phyloP scores from a whole-genome alignment of 352 stramenopile genomes.

The Blastocystis sp. region DNA sequence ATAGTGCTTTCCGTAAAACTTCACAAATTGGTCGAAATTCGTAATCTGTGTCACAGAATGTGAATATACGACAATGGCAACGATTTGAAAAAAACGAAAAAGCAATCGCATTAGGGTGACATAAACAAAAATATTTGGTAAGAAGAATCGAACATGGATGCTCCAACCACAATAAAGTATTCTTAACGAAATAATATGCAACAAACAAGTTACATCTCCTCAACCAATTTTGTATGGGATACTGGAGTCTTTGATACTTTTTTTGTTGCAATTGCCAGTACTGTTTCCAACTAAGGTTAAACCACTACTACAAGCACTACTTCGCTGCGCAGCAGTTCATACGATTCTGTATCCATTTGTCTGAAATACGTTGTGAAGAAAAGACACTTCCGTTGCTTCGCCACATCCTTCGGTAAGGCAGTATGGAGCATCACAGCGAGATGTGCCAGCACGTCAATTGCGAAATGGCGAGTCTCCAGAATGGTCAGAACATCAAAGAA shows the following conservation, averaged over 20 bases:
- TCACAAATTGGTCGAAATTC: constrained; percentile 20
- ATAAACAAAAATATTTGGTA: too few relatives aligned
- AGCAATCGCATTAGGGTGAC: too few relatives aligned
- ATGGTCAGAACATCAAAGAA: neutral
- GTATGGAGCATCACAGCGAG: neutral
- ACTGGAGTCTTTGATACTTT: neutral
- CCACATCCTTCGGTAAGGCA: neutral
- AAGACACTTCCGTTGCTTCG: neutral
- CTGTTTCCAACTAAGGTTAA: neutral
- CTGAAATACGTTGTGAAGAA: constrained; percentile 11
- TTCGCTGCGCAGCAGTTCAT: constrained; percentile 16
- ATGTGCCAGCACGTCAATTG: constrained; percentile 20
- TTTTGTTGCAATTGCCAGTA: neutral
- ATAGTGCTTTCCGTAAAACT: constrained; percentile 22
- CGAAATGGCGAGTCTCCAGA: neutral
- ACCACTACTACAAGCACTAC: neutral
- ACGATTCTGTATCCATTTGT: neutral
- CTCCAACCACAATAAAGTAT: too few relatives aligned
- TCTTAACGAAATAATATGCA: neutral
- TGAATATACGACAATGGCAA: neutral
- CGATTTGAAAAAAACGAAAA: neutral
- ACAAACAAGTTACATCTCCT: neutral
- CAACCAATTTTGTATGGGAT: neutral
- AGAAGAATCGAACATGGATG: too few relatives aligned
- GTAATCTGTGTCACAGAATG: neutral